These are phyloP conservation scores for Magnusiomyces ingens DNA, from an alignment of 1,139 yeast genomes.

Conservation along the genomic window DNA sequence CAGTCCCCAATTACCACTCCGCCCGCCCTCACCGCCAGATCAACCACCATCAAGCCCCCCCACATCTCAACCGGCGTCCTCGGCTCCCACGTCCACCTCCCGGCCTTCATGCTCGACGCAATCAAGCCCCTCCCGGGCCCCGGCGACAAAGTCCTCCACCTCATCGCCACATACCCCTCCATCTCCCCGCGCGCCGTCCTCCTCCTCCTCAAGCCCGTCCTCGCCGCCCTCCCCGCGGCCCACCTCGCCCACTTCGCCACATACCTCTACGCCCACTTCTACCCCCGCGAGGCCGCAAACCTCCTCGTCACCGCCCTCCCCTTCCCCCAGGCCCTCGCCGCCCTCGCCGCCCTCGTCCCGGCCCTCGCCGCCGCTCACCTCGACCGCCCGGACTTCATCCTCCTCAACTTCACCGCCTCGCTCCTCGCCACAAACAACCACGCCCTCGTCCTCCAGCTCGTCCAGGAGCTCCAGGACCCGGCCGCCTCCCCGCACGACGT, in stretches of 20 bases:
- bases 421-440: background rate
- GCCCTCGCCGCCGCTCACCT: background rate
- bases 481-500: background rate
- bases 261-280: background rate
- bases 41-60: background rate
- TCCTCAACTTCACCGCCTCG: background rate
- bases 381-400: background rate
- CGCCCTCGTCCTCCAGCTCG: background rate
- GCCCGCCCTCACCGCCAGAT: background rate
- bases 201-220: background rate
- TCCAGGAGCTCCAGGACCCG: background rate
- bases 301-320: background rate
- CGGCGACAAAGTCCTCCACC: background rate
- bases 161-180: background rate
- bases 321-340: background rate
- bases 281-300: background rate
- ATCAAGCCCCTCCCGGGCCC: background rate
- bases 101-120: background rate
- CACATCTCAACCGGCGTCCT: background rate
- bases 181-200: background rate
- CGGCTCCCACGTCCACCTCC: background rate
- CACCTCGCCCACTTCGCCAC: background rate
- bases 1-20: background rate
- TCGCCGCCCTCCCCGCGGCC: background rate
- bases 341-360: background rate